Evolutionary conservation across 169 alveolate genomes (phyloP), one percentile per base, ranked within the genome.

Genomic region (Plasmodium gaboni): DNA sequence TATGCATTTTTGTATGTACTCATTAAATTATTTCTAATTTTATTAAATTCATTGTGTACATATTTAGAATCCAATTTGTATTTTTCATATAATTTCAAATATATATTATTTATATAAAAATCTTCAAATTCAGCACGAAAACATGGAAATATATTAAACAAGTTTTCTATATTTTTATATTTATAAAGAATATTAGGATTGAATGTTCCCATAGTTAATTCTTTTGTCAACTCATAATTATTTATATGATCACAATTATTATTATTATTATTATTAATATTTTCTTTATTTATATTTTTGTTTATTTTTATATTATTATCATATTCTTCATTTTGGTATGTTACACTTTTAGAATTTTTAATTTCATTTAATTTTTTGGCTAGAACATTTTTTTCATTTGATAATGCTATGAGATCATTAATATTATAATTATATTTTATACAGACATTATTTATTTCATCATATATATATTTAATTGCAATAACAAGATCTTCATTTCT

Each of bases 91-190:
- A 83, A 68, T 28, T 83, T 59, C 12, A 83, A 72, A 48, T 83
- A 67, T 50, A 28, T 68, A 67, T 83, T 83, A 22, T 68, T 83
- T 32, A 55, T 24, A 17, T 83, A 83, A 57, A 83, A 83, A 17
- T 83, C 53, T 19, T 50, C 72, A 57, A 83, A 83, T 2, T 68
- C 80, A 15, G 57, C 8, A 3, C 70, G 46, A 48, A 83, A 83
- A 46, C 91, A 68, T 2, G 91, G 91, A 19, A 83, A 83, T 12
- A 83, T 38, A 15, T 83, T 83, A 8, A 13, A 9, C 2, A 83
- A 59, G 15, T 83, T 68, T 55, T 83, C 91, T 22, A 83, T 83
- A 3, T 28, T 26, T 48, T 83, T 83, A 68, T 83, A 83, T 68
- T 68, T 68, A 12, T 7, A 4, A 46, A 83, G n/a, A 1, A 42